These are phyloP conservation scores for Pestalotiopsis sp. DNA, from an alignment of 2,329 filamentous ascomycete species.

Conservation along the genomic window DNA sequence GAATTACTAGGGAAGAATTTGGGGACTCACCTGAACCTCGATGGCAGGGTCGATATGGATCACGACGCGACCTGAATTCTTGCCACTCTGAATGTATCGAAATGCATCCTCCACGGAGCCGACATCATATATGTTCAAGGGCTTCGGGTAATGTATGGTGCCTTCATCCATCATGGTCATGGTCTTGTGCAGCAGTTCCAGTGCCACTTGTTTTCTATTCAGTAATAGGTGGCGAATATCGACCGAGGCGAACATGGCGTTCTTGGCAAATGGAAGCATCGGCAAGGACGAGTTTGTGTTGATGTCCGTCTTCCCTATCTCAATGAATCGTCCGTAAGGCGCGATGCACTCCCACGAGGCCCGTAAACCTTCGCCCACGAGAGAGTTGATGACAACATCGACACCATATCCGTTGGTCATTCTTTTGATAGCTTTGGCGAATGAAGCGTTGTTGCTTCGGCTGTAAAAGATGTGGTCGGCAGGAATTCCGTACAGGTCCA, in stretches of 20 bases:
- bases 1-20: neutral
- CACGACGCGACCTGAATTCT: conserved; percentile 44
- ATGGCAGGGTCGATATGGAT: conserved; percentile 42
- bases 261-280: conserved; percentile 49
- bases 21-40: conserved; percentile 38
- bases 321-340: conserved; percentile 32
- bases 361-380: conserved; percentile 27
- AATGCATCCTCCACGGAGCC: conserved; percentile 41
- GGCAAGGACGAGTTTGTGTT: conserved; percentile 40
- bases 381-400: conserved; percentile 24
- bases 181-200: conserved; percentile 24
- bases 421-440: neutral
- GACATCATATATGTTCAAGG: conserved; percentile 32
- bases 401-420: conserved; percentile 9
- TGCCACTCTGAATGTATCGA: conserved; percentile 43
- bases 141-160: conserved; percentile 31
- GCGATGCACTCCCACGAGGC: conserved; percentile 32
- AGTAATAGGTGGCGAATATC: conserved; percentile 43
- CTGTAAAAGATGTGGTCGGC: conserved; percentile 11
- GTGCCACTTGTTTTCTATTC: conserved; percentile 26
- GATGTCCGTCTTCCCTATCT: conserved; percentile 28
- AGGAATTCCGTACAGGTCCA: conserved; percentile 6
- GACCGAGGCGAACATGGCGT: conserved; percentile 47
- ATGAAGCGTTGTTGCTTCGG: conserved; percentile 17
- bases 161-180: conserved; percentile 24